Evolutionary conservation across 257 asterid species (phyloP), one percentile per base, ranked within the genome.

Genomic region (Solanum microdontum): DNA sequence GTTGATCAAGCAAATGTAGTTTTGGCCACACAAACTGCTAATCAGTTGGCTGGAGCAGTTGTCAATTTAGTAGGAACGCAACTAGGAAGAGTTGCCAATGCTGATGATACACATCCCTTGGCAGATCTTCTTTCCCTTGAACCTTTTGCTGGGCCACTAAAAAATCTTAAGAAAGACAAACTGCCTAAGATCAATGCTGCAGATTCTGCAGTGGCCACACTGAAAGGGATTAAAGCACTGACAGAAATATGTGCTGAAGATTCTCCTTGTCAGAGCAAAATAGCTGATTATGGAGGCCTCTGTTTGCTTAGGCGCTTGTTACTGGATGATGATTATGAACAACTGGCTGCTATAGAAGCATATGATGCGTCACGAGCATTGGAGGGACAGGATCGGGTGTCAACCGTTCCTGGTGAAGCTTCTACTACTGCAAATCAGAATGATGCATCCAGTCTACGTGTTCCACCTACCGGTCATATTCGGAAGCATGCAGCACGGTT

Each of bases 331-430:
- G 99, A 97, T 93, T 97, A 93, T 89, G 99, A 97, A 89, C 99
- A 96, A 88, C 93, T 97, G 79, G 96, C 99, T 91, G 99, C 99
- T 43, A 92, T 97, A 87, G 99, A 97, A 95, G 99, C 99, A 69
- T 97, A 97, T 91, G 98, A 96, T 91, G 99, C 98, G 87, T 96
- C 99, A 15, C 94, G 98, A 76, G 95, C 93, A 75, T 89, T 88
- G 24, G 98, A 96, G 88, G 92, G 94, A 37, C 96, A 91, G 87
- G 95, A 96, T 86, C 90, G 92, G 82, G 88, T 33, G 21, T 87
- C 94, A 64, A 87, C 94, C 55, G 92, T 91, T 76, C 80, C 94
- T 37, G 93, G 92, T 83, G 95, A 93, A 88, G 88, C 94, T 88
- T 91, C 96, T 69, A 90, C 68, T 48, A 33, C 75, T 64, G 88